A percentile compares a stretch with the other conserved stretches of the same genome.
phyloP scores from a whole-genome alignment of 345 rosid species.

The Eucalyptus rudis region DNA sequence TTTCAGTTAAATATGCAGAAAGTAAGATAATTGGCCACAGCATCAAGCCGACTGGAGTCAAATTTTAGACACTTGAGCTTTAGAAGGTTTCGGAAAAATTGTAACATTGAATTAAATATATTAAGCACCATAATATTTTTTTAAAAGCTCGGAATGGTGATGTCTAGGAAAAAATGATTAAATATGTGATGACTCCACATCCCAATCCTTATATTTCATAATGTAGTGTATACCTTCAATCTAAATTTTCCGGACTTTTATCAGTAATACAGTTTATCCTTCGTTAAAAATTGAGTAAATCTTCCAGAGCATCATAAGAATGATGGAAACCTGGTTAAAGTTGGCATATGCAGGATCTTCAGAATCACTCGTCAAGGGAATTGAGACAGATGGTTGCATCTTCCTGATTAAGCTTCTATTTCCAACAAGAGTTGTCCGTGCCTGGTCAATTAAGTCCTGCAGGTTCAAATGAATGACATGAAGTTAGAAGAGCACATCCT shows the following conservation, averaged over 20 bases:
- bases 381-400: slow-evolving; percentile 52
- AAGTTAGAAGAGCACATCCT: background rate
- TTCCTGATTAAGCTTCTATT: slow-evolving; percentile 47
- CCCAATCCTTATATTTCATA: background rate
- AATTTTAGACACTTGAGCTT: background rate
- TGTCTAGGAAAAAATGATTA: background rate
- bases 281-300: background rate
- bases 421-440: slow-evolving; percentile 56
- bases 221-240: background rate
- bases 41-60: background rate
- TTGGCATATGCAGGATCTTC: slow-evolving; percentile 58
- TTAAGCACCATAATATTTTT: background rate
- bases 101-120: background rate
- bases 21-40: background rate
- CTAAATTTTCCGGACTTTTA: background rate
- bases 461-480: background rate
- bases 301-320: background rate
- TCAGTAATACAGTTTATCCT: background rate
- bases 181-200: background rate
- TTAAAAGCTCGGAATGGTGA: background rate
- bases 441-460: slow-evolving; percentile 91
- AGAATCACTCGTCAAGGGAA: slow-evolving; percentile 14
- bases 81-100: background rate
- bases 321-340: slow-evolving; percentile 52
- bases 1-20: background rate